Evolutionary conservation across 2,329 filamentous ascomycete species (phyloP).

Genomic region (Sporothrix brasiliensis): DNA sequence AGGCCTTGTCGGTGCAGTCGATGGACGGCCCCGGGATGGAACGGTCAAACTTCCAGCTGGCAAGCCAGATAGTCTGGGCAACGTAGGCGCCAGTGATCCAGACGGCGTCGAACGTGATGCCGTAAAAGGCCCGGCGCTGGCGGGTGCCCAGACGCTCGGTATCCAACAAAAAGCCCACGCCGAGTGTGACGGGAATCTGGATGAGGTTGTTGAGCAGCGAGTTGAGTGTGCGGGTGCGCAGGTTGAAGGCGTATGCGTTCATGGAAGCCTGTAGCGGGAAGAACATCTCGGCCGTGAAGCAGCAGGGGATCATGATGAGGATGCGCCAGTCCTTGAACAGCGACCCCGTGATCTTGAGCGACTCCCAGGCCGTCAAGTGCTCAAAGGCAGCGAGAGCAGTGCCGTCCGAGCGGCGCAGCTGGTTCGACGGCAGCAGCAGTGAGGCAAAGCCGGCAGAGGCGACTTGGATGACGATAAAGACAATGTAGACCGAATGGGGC

Average conservation of each 20-base stretch:
- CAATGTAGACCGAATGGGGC: slow-evolving; percentile 39
- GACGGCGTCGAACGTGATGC: slow-evolving; percentile 30
- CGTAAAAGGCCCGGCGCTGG: slow-evolving; percentile 16
- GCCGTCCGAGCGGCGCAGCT: slow-evolving; percentile 40
- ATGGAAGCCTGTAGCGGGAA: slow-evolving; percentile 44
- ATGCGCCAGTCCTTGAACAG: slow-evolving; percentile 37
- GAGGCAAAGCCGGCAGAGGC: slow-evolving; percentile 30
- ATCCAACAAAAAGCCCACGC: slow-evolving; percentile 22
- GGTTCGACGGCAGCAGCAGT: slow-evolving; percentile 37
- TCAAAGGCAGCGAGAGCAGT: slow-evolving; percentile 39
- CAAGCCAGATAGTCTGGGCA: slow-evolving; percentile 33
- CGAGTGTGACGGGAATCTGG: slow-evolving; percentile 39
- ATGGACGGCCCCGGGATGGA: slow-evolving; percentile 30
- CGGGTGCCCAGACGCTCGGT: slow-evolving; percentile 18
- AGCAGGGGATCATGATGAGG: slow-evolving; percentile 39
- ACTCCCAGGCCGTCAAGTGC: slow-evolving; percentile 38
- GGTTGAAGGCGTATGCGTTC: slow-evolving; percentile 36
- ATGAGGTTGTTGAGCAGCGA: slow-evolving; percentile 42
- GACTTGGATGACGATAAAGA: slow-evolving; percentile 39
- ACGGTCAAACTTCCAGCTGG: slow-evolving; percentile 37
- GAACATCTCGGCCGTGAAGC: slow-evolving; percentile 41
- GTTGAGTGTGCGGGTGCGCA: slow-evolving; percentile 36
- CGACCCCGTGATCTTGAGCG: slow-evolving; percentile 41
- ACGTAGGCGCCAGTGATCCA: slow-evolving; percentile 41
- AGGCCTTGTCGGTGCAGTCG: slow-evolving; percentile 22